phyloP scores from a whole-genome alignment of 2,329 filamentous ascomycete species.

The Cytospora paraplurivora region DNA sequence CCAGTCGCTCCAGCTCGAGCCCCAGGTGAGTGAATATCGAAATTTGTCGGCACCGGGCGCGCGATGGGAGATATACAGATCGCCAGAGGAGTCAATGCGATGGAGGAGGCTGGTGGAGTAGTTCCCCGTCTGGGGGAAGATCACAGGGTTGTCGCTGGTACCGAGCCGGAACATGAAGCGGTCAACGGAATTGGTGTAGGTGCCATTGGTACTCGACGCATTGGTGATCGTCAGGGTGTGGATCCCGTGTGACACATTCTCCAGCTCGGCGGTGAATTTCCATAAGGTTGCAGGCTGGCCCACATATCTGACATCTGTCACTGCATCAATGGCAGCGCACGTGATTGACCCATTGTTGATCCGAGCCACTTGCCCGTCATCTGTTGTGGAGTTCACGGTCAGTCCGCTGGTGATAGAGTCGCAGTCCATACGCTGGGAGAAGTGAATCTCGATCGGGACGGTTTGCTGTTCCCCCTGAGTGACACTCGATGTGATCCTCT shows the following conservation, averaged over 20 bases:
- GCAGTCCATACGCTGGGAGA: constrained; percentile 64
- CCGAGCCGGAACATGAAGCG: constrained; percentile 65
- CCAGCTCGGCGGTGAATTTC: constrained; percentile 54
- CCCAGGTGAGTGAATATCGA: constrained; percentile 65
- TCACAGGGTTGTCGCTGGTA: constrained; percentile 58
- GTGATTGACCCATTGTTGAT: constrained; percentile 47
- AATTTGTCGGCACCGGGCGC: constrained; percentile 64
- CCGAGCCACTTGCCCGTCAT: constrained; percentile 44
- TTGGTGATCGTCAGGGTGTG: constrained; percentile 61
- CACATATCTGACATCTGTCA: constrained; percentile 42
- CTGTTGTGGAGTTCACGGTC: constrained; percentile 54
- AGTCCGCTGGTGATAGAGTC: constrained; percentile 53
- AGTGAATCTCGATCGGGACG: constrained; percentile 46
- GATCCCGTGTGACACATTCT: constrained; percentile 61
- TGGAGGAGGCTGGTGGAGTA: constrained; percentile 57
- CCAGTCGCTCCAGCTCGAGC: constrained; percentile 62
- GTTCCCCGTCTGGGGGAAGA: constrained; percentile 58
- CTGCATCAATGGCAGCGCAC: constrained; percentile 46
- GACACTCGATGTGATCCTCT: constrained; percentile 31
- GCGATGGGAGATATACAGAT: constrained; percentile 55
- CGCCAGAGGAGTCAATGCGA: constrained; percentile 37
- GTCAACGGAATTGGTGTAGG: constrained; percentile 55
- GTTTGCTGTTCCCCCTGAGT: constrained; percentile 41
- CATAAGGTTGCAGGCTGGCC: constrained; percentile 58
- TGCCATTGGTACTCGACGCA: constrained; percentile 46